A percentile compares a stretch with the other conserved stretches of the same genome.
phyloP scores from a whole-genome alignment of 441 rosid genomes.

The Erodium texanum region DNA sequence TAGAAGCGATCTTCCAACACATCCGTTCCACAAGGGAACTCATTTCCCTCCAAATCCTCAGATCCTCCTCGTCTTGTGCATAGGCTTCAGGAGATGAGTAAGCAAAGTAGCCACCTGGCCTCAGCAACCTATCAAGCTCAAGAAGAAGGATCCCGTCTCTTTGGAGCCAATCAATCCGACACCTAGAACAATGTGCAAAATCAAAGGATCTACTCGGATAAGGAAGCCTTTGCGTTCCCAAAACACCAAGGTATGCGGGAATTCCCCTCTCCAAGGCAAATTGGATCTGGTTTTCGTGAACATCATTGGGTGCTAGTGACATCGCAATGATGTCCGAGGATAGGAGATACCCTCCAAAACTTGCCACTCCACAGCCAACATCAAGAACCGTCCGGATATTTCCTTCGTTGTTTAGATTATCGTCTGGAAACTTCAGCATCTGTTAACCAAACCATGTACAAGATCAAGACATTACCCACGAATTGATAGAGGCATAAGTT shows the following conservation, averaged over 20 bases:
- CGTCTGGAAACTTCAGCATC: conserved; percentile 90
- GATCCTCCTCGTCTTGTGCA: conserved; percentile 93
- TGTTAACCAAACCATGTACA: conserved; percentile 25
- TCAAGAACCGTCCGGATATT: conserved; percentile 79
- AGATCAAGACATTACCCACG: conserved; percentile 13
- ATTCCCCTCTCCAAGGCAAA: conserved; percentile 97
- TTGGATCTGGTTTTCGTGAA: conserved; percentile 98
- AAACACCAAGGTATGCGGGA: conserved; percentile 95
- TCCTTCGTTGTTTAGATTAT: conserved; percentile 68
- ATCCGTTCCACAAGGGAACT: conserved; percentile 78
- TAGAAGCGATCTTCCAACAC: conserved; percentile 94
- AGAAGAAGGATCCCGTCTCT: conserved; percentile 97
- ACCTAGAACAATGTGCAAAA: conserved; percentile 95
- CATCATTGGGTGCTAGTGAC: conserved; percentile 97
- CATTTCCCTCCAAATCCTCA: conserved; percentile 89
- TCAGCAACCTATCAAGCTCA: conserved; percentile 89
- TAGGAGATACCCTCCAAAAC: conserved; percentile 92
- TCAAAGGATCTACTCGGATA: conserved; percentile 99
- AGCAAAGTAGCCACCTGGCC: conserved; percentile 97
- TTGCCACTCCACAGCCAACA: conserved; percentile 98
- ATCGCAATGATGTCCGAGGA: conserved; percentile 73
- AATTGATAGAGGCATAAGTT: background rate
- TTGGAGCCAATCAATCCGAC: conserved; percentile 98
- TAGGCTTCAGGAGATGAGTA: conserved; percentile 99
- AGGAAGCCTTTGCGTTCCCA: conserved; percentile 94